A percentile compares a stretch with the other conserved stretches of the same genome.
Conservation (phyloP, 139 green algal genomes). For the Parachlorella kessleri region DNA sequence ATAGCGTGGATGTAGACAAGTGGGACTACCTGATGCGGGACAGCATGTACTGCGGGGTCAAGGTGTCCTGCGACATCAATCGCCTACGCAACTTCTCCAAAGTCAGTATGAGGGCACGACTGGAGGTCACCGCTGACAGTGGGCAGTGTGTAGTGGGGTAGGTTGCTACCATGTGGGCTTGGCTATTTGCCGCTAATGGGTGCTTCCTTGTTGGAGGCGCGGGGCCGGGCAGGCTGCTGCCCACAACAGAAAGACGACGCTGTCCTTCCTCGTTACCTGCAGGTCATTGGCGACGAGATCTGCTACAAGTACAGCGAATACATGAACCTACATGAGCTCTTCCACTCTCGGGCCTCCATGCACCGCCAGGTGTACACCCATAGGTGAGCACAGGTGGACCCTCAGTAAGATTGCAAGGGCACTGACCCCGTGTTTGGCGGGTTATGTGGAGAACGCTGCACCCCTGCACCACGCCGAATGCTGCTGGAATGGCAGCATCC, state of each 20-base stretch:
- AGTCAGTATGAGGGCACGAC: no score
- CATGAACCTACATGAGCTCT: constrained; percentile 77
- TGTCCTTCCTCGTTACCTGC: neutral
- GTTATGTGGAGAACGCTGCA: neutral
- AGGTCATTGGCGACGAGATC: constrained; percentile 39
- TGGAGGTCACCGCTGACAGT: no score
- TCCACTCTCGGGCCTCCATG: constrained; percentile 68
- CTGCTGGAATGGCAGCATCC: no score
- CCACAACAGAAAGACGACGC: no score
- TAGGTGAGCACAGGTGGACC: constrained; percentile 39
- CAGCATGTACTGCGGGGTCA: constrained; percentile 55
- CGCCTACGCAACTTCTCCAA: constrained; percentile 65
- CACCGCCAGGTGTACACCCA: constrained; percentile 84
- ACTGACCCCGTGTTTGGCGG: neutral
- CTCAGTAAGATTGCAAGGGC: neutral
- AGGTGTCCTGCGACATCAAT: constrained; percentile 59
- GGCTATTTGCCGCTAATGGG: no score
- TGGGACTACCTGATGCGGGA: constrained; percentile 82
- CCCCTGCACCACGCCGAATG: neutral
- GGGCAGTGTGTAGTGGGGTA: no score
- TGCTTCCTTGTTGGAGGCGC: no score
- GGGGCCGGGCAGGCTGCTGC: no score
- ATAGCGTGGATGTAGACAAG: constrained; percentile 86
- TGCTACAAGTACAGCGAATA: constrained; percentile 84
- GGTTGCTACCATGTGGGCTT: no score